Percentiles rank a stretch among this genome's conserved stretches.
These are phyloP conservation scores for Senna siamea DNA, from an alignment of 306 rosid species.

Conservation along the genomic window DNA sequence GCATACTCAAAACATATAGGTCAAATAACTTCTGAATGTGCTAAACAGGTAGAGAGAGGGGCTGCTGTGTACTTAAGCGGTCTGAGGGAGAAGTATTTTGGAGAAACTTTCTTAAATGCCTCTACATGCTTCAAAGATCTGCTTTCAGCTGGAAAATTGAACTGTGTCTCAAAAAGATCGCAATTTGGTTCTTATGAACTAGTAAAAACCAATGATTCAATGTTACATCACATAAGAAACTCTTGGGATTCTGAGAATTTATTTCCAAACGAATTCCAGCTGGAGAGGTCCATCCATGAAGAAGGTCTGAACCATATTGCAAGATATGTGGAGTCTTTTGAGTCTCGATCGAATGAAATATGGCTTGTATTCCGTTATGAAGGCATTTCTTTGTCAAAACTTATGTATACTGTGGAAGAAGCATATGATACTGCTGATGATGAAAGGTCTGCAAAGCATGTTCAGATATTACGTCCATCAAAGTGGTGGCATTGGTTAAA, in stretches of 20 bases:
- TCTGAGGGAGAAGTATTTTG: slow-evolving; percentile 88
- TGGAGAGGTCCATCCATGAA: slow-evolving; percentile 53
- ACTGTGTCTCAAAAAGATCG: slow-evolving; percentile 55
- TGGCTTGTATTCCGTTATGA: slow-evolving; percentile 93
- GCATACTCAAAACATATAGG: slow-evolving; percentile 30
- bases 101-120: slow-evolving; percentile 86
- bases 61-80: slow-evolving; percentile 91
- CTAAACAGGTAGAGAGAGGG: slow-evolving; percentile 88
- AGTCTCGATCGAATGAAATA: slow-evolving; percentile 86
- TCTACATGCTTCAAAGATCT: slow-evolving; percentile 65
- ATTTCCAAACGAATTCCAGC: slow-evolving; percentile 45
- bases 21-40: slow-evolving; percentile 35
- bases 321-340: slow-evolving; percentile 92
- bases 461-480: slow-evolving; percentile 74
- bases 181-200: slow-evolving; percentile 40
- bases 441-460: slow-evolving; percentile 55
- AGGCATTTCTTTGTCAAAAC: slow-evolving; percentile 85
- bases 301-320: slow-evolving; percentile 93
- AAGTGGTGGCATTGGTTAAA: slow-evolving; percentile 99
- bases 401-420: slow-evolving; percentile 76
- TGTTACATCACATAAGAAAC: slow-evolving; percentile 35
- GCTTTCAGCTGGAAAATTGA: slow-evolving; percentile 52
- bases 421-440: slow-evolving; percentile 45
- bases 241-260: slow-evolving; percentile 49
- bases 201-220: slow-evolving; percentile 41